Percentiles rank a stretch among this genome's conserved stretches.
Conservation (phyloP, 1,284 basidiomycete species). For the Malassezia pachydermatis region DNA sequence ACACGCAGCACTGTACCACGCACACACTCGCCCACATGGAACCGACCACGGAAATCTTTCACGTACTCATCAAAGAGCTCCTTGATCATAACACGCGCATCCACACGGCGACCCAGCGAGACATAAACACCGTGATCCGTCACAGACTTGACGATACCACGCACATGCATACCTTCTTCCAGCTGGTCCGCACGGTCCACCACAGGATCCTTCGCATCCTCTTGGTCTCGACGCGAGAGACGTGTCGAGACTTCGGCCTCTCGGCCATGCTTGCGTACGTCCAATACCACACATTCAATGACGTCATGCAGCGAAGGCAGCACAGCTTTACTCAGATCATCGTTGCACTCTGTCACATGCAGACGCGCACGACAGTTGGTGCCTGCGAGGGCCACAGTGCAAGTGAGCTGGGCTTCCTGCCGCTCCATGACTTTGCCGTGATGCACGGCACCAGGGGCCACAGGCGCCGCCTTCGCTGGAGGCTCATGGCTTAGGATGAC, state of each 20-base stretch:
- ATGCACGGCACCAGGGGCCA: conserved; percentile 66
- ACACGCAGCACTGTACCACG: conserved; percentile 69
- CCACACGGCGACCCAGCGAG: conserved; percentile 66
- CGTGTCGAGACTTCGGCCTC: conserved; percentile 66
- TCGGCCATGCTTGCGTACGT: conserved; percentile 2
- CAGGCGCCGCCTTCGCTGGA: conserved; percentile 68
- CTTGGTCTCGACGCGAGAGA: conserved; percentile 55
- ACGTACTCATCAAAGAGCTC: conserved; percentile 65
- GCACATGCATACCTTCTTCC: conserved; percentile 58
- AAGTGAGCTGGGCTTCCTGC: conserved; percentile 8
- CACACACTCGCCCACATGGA: conserved; percentile 72
- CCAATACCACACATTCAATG: conserved; percentile 61
- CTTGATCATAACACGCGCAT: conserved; percentile 84
- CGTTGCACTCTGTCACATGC: conserved; percentile 61
- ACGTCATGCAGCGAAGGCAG: conserved; percentile 62
- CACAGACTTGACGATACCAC: conserved; percentile 82
- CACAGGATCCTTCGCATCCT: conserved; percentile 58
- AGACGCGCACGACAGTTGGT: conserved; percentile 24
- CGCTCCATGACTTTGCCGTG: conserved; percentile 62
- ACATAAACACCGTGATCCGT: conserved; percentile 78
- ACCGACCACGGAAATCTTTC: conserved; percentile 87
- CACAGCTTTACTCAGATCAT: conserved; percentile 58
- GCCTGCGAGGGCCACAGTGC: conserved; percentile 20
- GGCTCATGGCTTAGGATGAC: conserved; percentile 26
- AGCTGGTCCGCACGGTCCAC: conserved; percentile 60